phyloP scores from a whole-genome alignment of 2,329 filamentous ascomycete genomes.

The Calonectria crousiana region DNA sequence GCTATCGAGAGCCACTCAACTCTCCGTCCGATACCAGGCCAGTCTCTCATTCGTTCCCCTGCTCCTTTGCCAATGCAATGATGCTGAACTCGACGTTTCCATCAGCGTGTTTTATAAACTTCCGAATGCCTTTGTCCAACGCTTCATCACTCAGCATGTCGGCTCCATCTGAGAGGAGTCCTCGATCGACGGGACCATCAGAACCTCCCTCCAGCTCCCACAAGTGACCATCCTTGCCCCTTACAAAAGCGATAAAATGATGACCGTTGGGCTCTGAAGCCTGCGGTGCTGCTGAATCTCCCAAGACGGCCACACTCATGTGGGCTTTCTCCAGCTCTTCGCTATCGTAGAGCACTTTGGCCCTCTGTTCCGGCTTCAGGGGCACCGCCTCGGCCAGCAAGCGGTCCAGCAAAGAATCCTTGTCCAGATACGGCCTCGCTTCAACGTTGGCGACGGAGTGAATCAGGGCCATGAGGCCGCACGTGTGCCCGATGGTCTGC shows the following conservation, averaged over 20 bases:
- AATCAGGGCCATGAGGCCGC: conserved; percentile 82
- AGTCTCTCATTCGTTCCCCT: background rate
- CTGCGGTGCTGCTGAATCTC: conserved; percentile 74
- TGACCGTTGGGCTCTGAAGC: conserved; percentile 74
- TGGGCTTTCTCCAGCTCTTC: conserved; percentile 79
- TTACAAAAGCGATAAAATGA: conserved; percentile 88
- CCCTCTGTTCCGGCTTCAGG: conserved; percentile 49
- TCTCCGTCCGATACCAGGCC: too few species aligned
- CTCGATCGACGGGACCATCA: conserved; percentile 79
- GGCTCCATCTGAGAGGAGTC: conserved; percentile 68
- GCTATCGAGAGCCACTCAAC: too few species aligned
- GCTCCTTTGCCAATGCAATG: background rate
- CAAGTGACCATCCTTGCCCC: conserved; percentile 70
- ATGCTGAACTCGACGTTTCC: conserved; percentile 3
- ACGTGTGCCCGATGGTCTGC: conserved; percentile 87
- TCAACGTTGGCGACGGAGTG: conserved; percentile 80
- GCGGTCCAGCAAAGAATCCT: conserved; percentile 66
- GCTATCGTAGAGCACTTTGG: conserved; percentile 73
- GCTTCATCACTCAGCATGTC: conserved; percentile 55
- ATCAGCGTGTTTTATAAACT: conserved; percentile 45
- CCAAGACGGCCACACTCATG: conserved; percentile 74
- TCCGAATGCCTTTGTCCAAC: conserved; percentile 47
- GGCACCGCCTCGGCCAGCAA: conserved; percentile 73
- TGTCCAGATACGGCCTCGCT: conserved; percentile 65
- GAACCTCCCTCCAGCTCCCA: conserved; percentile 86